Conservation (phyloP, 306 rosid genomes). For the Pyrus betulifolia region DNA sequence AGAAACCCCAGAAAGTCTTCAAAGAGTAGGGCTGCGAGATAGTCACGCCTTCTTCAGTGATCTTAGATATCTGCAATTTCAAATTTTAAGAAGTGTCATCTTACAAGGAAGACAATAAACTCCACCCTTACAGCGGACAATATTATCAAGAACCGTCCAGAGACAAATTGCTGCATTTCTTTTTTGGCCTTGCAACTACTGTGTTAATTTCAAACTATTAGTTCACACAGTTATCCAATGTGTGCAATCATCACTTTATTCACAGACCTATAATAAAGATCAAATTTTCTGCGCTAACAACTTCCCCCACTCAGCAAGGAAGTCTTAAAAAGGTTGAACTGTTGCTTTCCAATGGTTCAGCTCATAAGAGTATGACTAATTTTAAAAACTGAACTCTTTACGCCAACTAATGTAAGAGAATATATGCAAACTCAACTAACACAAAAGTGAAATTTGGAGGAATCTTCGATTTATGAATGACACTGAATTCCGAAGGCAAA, state of each 20-base stretch:
- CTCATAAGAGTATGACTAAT: not conserved
- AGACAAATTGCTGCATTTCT: not conserved
- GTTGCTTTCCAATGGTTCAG: too few relatives aligned
- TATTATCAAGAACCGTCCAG: not conserved
- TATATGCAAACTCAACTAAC: not conserved
- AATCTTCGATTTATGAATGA: not conserved
- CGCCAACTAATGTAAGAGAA: not conserved
- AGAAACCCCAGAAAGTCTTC: conserved; percentile 82
- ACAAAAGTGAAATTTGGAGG: not conserved
- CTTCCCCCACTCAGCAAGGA: not conserved
- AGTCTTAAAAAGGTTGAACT: not conserved
- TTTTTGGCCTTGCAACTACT: not conserved
- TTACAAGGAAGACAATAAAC: not conserved
- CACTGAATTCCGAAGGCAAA: not conserved
- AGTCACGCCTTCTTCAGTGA: conserved; percentile 69
- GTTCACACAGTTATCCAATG: not conserved
- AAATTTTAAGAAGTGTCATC: conserved; percentile 9
- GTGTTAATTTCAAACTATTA: not conserved
- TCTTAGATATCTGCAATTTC: conserved; percentile 63
- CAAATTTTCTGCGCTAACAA: not conserved
- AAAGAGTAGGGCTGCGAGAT: conserved; percentile 60
- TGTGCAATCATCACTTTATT: not conserved
- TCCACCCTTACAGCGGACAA: not conserved
- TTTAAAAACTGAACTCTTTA: not conserved
- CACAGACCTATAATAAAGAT: not conserved